Base-by-base conservation (phyloP, 2,329 filamentous ascomycete genomes). In the Colletotrichum falcatum region DNA sequence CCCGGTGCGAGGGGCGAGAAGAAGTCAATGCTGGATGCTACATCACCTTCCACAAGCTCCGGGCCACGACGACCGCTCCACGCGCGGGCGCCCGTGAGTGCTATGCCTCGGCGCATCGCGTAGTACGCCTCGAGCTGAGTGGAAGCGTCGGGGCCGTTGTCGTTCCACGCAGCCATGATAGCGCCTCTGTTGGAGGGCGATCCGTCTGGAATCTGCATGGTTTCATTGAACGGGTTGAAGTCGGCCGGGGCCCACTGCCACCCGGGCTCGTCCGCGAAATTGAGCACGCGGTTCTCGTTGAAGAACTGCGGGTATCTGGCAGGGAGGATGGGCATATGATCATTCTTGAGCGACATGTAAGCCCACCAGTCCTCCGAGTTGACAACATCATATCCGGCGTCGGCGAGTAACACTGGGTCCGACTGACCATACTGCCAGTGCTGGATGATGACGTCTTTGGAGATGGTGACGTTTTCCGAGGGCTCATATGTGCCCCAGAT, bases 301-400 rank as follows among this genome's bases (percentile, higher is more conserved):
- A 82, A 85, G 70, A 83, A 83, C 54, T 85, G 83, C 1, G 83
- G 81, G 59, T 85, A 86, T 5, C 80, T 79, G 0, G 82, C 83
- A 0, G 84, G 84, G 0, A 81, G 66, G 44, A 85, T 84, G 1
- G 83, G 84, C 61, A 75, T 82, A 72, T 85, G 83, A 70, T 85
- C 83, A 69, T 87, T 88, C 69, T 88, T 88, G 62, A 88, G 74
- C 6, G 82, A 83, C 81, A 87, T 85, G 72, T 88, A 88, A 0
- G 83, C 85, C 86, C 83, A 86, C 83, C 83, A 84, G 71, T 86
- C 84, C 53, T 85, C 78, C 0, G 83, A 84, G 72, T 86, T 86
- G 76, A 85, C 78, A 12, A 84, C 42, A 0, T 77, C 66, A 66
- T 85, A 84, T 1, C 79, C 79, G 5, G 78, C 74, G 1, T 74